Conservation (phyloP, 2,329 filamentous ascomycete species). For the Alternaria sp. region DNA sequence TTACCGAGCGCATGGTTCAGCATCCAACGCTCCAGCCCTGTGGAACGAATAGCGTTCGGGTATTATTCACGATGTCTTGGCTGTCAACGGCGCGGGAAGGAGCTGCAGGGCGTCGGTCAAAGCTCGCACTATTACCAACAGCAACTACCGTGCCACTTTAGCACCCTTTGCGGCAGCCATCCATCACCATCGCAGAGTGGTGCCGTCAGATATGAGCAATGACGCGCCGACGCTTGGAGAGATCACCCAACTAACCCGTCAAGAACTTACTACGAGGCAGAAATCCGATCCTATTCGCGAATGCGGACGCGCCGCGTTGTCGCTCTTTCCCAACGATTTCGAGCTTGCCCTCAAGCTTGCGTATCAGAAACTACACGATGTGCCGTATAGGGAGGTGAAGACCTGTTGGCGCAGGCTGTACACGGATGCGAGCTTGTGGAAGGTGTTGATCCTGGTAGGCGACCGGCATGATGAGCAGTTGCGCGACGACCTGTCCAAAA, state of each 20-base stretch:
- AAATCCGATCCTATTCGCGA: slow-evolving; percentile 41
- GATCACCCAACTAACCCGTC: slow-evolving; percentile 32
- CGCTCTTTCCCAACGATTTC: slow-evolving; percentile 45
- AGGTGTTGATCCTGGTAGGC: slow-evolving; percentile 53
- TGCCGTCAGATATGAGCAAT: slow-evolving; percentile 4
- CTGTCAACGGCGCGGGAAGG: slow-evolving; percentile 14
- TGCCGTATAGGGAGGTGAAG: slow-evolving; percentile 70
- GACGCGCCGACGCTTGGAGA: slow-evolving; percentile 30
- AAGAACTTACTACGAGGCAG: slow-evolving; percentile 27
- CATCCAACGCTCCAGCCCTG: neutral
- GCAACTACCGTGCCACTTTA: neutral
- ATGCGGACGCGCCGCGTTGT: slow-evolving; percentile 51
- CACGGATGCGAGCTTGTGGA: slow-evolving; percentile 72
- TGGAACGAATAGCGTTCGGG: slow-evolving; percentile 9
- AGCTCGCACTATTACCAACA: slow-evolving; percentile 14
- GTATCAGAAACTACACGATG: slow-evolving; percentile 72
- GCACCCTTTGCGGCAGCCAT: neutral
- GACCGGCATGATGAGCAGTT: neutral
- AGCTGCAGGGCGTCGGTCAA: slow-evolving; percentile 3
- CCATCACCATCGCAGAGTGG: neutral
- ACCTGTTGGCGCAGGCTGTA: slow-evolving; percentile 73
- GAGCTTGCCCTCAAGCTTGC: slow-evolving; percentile 65
- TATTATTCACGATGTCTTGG: slow-evolving; percentile 15
- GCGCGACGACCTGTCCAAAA: too few relatives aligned
- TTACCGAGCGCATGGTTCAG: slow-evolving; percentile 7